Base-by-base conservation (phyloP, 305 asterid genomes). In the Rubia balearica region DNA sequence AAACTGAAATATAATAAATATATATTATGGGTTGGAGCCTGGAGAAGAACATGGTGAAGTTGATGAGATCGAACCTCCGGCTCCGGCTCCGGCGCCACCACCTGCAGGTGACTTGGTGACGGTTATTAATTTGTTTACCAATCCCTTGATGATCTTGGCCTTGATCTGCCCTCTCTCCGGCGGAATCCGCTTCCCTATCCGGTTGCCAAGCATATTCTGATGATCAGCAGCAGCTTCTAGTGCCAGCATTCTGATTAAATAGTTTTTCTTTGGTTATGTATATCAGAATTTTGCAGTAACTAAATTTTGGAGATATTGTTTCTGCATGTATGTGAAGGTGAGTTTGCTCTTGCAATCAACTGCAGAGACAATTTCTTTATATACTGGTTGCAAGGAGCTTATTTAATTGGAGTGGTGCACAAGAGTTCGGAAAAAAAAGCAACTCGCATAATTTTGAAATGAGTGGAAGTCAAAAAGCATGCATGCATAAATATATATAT, bases 91-190 rank as follows among this genome's bases (percentile, higher is more conserved):
- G 4, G 55, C 19, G 3, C 56, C 56, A 48, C 19, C 19, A 48
- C 55, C 55, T 4, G 19, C 21, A 1, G 56, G 19, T 49, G 56
- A 49, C 56, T 49, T 49, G 56, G n/a, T 14, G 5, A 40, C 60
- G 67, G 53, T 21, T 33, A 10, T 46, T 21, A 75, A 33, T 73
- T 71, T 72, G 65, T 69, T 75, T 61, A 67, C 56, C 49, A 76
- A 7, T 22, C 41, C 72, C 42, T 4, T 11, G 43, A 81, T 60
- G 63, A 80, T 77, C 24, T 55, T 77, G 51, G 72, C 71, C 69
- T 75, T 83, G 68, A 83, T 71, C 46, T 48, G 76, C 51, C 86
- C 81, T 77, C 81, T 79, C 67, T 24, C 48, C 9, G 70, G 74
- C 0, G 71, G 77, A n/a, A 67, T 61, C 30, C 48, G 59, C 14